Evolutionary conservation across 495 filamentous ascomycete species (phyloP).

Genomic region (Annulohypoxylon bovei): DNA sequence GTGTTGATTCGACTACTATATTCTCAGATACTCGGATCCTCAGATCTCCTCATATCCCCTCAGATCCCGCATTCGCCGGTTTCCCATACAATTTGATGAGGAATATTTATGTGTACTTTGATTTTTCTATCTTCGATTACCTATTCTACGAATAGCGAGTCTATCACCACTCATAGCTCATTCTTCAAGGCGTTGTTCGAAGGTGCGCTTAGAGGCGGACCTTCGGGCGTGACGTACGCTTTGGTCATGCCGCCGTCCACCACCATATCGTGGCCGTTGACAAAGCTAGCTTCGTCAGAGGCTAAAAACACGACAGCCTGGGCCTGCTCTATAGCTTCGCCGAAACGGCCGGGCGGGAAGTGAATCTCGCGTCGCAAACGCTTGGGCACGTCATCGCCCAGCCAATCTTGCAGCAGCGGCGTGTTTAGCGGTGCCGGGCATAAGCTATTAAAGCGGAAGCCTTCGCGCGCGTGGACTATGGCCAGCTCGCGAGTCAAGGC

Average conservation of each 20-base stretch:
- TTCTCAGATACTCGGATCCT: neutral
- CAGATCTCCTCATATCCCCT: no score
- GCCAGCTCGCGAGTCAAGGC: constrained; percentile 84
- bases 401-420: constrained; percentile 90
- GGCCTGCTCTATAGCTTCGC: constrained; percentile 94
- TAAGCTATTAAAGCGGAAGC: constrained; percentile 85
- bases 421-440: constrained; percentile 94
- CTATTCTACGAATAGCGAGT: neutral
- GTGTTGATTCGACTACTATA: neutral
- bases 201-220: constrained; percentile 74
- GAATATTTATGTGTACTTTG: neutral
- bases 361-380: constrained; percentile 88
- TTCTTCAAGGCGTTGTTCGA: constrained; percentile 69
- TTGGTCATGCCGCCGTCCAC: constrained; percentile 98
- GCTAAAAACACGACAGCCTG: constrained; percentile 94
- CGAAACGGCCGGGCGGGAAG: constrained; percentile 94
- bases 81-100: neutral
- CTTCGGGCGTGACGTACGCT: constrained; percentile 94
- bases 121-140: neutral
- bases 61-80: neutral
- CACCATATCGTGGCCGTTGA: constrained; percentile 90
- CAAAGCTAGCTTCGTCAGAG: constrained; percentile 92
- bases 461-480: constrained; percentile 86
- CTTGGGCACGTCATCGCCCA: constrained; percentile 89
- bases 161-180: constrained; percentile 30